Evolutionary conservation across 2,329 filamentous ascomycete genomes (phyloP).

Genomic region (Curvularia spicifera): DNA sequence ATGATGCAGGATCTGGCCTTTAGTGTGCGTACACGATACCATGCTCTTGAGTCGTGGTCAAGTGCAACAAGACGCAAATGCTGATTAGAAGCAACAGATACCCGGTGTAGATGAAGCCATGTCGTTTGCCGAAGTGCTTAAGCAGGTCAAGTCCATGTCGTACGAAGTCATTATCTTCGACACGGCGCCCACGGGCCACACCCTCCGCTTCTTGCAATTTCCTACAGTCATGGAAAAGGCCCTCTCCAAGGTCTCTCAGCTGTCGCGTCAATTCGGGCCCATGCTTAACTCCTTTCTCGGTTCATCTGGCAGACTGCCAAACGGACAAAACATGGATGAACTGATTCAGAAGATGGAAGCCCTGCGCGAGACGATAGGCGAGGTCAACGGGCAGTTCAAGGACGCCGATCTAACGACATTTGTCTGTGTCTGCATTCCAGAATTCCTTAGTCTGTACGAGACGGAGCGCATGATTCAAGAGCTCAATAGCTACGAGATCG

Average conservation of each 20-base stretch:
- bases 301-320: conserved; percentile 75
- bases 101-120: conserved; percentile 99
- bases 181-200: conserved; percentile 96
- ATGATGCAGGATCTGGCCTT: conserved; percentile 99
- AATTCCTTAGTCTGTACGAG: conserved; percentile 96
- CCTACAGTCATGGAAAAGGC: conserved; percentile 98
- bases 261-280: conserved; percentile 92
- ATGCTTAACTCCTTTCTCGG: conserved; percentile 94
- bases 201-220: conserved; percentile 97
- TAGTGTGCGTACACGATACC: conserved; percentile 67
- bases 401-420: conserved; percentile 95
- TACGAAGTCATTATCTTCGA: conserved; percentile 99
- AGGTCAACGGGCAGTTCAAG: conserved; percentile 99
- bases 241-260: conserved; percentile 93
- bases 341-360: conserved; percentile 95
- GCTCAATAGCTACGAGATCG: conserved; percentile 88
- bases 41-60: background rate
- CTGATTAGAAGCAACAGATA: conserved; percentile 64
- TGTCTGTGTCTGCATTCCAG: conserved; percentile 96
- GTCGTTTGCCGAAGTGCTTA: conserved; percentile 98
- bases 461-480: conserved; percentile 99
- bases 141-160: conserved; percentile 97
- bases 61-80: background rate
- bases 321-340: conserved; percentile 90
- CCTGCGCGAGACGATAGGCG: conserved; percentile 87